Base-by-base conservation (phyloP, 805 yeast genomes). In the Candida mattraensis region DNA sequence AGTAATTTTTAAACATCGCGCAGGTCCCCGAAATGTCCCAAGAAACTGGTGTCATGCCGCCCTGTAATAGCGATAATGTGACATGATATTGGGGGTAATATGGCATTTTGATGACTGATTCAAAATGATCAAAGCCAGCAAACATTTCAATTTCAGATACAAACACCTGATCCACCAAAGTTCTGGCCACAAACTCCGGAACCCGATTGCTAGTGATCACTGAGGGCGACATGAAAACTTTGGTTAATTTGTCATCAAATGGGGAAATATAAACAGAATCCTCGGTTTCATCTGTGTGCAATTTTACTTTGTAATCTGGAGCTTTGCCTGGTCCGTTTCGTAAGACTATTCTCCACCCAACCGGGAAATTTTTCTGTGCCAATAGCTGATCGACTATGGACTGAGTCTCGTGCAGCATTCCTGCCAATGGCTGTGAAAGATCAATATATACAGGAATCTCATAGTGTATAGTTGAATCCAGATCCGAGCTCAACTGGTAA, bases 11-110 rank as follows among this genome's bases (percentile, higher is more conserved):
- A 47, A 87, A 76, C 39, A 42, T 50, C n/a, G 67, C 53, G 8
- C 81, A 48, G 5, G 83, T 74, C 1, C 60, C 40, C 10, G 74
- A 79, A 29, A 86, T 76, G 22, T 84, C 86, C 96, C 97, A 91
- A 3, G 67, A 67, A 7, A 86, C 64, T 3, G 81, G 77, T 12
- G 66, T 60, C 0, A 84, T 83, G 42, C 76, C 79, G 32, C 93
- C 95, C 17, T 77, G 74, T 33, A 89, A 63, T 38, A 89, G 65
- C 15, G 87, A 81, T 42, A 88, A 71, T 3, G 88, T 80, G n/a
- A 91, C 50, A 53, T 87, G 93, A 45, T 83, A 80, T 21, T 73
- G 64, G 4, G 91, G 80, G 2, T 83, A 64, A 51, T 75, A 81
- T 0, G 78, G 73, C 19, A 78, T 58, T n/a, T 67, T 71, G 30